Evolutionary conservation across 768 basidiomycete species (phyloP), one percentile per base, ranked within the genome.

Genomic region (Podaxis sp.): DNA sequence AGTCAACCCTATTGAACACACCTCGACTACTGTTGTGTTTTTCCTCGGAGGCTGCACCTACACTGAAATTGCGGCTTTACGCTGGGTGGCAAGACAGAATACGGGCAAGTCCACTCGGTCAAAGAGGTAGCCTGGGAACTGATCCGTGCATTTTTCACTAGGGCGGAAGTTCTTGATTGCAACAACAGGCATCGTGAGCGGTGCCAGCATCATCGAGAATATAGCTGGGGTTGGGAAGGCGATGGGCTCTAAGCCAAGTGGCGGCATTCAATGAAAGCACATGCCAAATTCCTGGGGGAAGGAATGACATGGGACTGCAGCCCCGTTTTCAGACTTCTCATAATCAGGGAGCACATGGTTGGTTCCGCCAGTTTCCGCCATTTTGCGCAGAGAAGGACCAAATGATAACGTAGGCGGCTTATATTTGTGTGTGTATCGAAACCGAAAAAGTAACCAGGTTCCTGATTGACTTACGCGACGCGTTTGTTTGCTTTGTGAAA

Each of bases 11-110:
- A 12, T 26, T 11, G 90, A 89, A 64, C 82, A 84, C 68, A 77
- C 84, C 2, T 91, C 87, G 7, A 96, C 90, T 4, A 96, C 95
- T 2, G 84, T 96, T 17, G 92, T 99, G 9, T 97, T 98, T 77
- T 98, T 99, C 84, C 76, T 99, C 36, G 97, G 97, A 28, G 97
- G 96, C 3, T 95, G 95, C 73, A 99, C 97, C 12, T 97, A 93
- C 69, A 96, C 96, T 8, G 97, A 99, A 78, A 95, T 99, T 63
- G 89, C 97, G 40, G 96, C 96, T 5, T 73, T 99, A 67, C 82
- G 97, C 72, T 97, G 95, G 94, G 89, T 96, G 70, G 84, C 87
- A 61, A 84, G 88, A 68, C 94, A 95, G 73, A 90, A 89, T 67
- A 84, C 83, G 82, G 96, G 94, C 87, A 69, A 28, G 75, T 71